Evolutionary conservation across 2,329 filamentous ascomycete genomes (phyloP).

Genomic region (Fusarium ambrosium): DNA sequence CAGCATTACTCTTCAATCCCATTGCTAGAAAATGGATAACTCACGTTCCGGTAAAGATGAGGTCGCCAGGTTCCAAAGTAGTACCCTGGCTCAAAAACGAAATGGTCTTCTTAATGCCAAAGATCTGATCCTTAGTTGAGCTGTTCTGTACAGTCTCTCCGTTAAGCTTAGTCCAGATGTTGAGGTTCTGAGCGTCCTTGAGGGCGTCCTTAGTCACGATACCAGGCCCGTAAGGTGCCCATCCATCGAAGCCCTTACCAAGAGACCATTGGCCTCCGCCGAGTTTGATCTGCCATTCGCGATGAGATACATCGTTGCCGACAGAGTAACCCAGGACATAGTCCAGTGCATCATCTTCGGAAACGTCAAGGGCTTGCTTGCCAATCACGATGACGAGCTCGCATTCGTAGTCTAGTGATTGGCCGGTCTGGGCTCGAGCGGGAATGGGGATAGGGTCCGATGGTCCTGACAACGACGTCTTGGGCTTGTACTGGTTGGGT

Average conservation of each 20-base stretch:
- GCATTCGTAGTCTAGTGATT: neutral
- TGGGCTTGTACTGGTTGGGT: neutral
- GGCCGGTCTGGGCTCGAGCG: neutral
- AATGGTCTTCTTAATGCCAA: neutral
- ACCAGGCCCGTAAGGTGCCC: neutral
- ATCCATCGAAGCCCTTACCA: neutral
- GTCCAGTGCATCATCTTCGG: neutral
- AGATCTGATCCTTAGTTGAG: neutral
- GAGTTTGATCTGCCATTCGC: neutral
- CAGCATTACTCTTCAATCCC: no score
- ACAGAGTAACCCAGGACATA: neutral
- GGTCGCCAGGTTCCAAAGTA: neutral
- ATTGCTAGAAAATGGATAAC: neutral
- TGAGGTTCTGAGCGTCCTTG: neutral
- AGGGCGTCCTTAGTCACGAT: neutral
- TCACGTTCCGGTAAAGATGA: neutral
- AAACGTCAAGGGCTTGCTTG: neutral
- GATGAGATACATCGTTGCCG: neutral
- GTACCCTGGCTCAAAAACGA: neutral
- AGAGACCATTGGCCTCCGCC: conserved; percentile 1
- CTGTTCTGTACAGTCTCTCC: neutral
- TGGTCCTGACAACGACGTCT: neutral
- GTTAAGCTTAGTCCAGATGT: neutral
- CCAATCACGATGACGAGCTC: neutral
- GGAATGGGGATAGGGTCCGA: neutral